These are phyloP conservation scores for Termitomyces sp. DNA, from an alignment of 768 basidiomycete species.

Conservation along the genomic window DNA sequence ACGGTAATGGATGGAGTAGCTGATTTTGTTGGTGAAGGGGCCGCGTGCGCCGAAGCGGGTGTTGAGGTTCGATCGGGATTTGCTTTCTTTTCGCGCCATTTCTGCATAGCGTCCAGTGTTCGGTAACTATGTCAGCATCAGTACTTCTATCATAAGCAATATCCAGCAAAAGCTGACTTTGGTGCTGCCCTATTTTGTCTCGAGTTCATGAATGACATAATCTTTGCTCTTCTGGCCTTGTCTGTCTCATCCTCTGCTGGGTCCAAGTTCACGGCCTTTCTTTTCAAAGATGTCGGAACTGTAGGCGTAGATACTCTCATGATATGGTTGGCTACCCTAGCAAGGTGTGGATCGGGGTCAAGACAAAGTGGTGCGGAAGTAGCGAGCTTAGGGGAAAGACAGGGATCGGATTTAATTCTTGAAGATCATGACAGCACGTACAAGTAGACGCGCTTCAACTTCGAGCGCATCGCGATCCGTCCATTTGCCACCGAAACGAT, in stretches of 20 bases:
- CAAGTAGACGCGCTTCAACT: conserved; percentile 68
- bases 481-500: conserved; percentile 53
- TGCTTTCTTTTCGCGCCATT: conserved; percentile 22
- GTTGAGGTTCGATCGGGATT: conserved; percentile 17
- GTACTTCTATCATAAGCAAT: neutral
- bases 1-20: conserved; percentile 25
- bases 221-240: conserved; percentile 65
- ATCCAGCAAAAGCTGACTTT: conserved; percentile 32
- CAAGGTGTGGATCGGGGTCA: conserved; percentile 72
- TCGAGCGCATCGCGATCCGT: conserved; percentile 70
- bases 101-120: conserved; percentile 47
- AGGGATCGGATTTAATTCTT: conserved; percentile 3
- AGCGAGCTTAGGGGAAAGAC: conserved; percentile 45
- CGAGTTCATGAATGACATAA: conserved; percentile 78
- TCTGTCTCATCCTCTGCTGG: conserved; percentile 75
- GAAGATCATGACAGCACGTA: conserved; percentile 27
- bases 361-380: conserved; percentile 75
- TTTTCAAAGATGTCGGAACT: conserved; percentile 69
- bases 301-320: conserved; percentile 68
- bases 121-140: conserved; percentile 38
- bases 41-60: conserved; percentile 10
- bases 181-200: conserved; percentile 42
- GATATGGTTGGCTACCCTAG: conserved; percentile 71
- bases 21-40: conserved; percentile 21
- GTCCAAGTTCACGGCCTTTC: conserved; percentile 66